Conservation (phyloP, 2,329 filamentous ascomycete genomes). For the Metarhizium humberi region DNA sequence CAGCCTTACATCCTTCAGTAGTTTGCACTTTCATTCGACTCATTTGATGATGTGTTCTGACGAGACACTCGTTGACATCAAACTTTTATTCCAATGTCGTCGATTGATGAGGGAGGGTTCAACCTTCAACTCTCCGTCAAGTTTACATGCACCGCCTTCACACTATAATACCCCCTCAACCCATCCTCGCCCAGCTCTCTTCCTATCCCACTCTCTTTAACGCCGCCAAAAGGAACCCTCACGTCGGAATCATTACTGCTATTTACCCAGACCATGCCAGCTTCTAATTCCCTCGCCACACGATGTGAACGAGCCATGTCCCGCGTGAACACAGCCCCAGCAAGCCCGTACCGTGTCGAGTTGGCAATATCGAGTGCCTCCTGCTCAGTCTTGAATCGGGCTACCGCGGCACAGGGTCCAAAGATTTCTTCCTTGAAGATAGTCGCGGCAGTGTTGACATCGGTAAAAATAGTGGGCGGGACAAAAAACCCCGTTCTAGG, state of each 20-base stretch:
- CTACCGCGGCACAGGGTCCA: conserved; percentile 18
- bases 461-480: conserved; percentile 19
- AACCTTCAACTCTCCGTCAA: conserved; percentile 8
- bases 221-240: conserved; percentile 21
- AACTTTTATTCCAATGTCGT: no score
- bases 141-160: conserved; percentile 22
- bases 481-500: conserved; percentile 17
- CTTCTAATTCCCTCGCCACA: conserved; percentile 40
- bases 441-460: conserved; percentile 12
- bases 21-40: no score
- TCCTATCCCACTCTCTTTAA: conserved; percentile 23
- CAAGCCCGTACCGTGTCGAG: conserved; percentile 43
- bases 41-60: no score
- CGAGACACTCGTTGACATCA: no score
- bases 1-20: no score
- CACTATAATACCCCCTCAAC: conserved; percentile 17
- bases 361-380: conserved; percentile 20
- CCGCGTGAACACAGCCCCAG: conserved; percentile 44
- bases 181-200: conserved; percentile 22
- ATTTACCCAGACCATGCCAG: conserved; percentile 38
- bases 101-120: no score
- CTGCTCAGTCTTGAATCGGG: conserved; percentile 17
- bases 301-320: conserved; percentile 33
- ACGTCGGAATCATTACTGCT: conserved; percentile 23
- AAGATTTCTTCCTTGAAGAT: conserved; percentile 23